A percentile compares a stretch with the other conserved stretches of the same genome.
These are phyloP conservation scores for Cyberlindnera mississippiensis DNA, from an alignment of 805 yeast genomes.

Conservation along the genomic window DNA sequence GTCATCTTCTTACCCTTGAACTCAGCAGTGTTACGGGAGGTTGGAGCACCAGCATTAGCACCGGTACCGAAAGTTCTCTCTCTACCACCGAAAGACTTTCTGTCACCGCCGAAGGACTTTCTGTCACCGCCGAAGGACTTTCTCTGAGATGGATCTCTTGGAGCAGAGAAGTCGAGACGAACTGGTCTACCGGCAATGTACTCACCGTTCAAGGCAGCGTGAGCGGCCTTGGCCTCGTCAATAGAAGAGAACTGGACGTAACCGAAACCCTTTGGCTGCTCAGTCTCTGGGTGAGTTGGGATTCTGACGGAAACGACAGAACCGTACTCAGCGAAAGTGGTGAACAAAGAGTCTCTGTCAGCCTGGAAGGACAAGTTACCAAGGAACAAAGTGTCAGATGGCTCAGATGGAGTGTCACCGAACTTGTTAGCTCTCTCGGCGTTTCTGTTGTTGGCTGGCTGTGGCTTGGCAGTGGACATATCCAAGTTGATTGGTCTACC, in stretches of 20 bases:
- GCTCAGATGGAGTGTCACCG: conserved; percentile 88
- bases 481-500: conserved; percentile 96
- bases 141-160: conserved; percentile 55
- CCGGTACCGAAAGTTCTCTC: conserved; percentile 47
- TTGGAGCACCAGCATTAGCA: conserved; percentile 41
- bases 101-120: conserved; percentile 39
- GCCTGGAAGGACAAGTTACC: conserved; percentile 95
- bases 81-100: conserved; percentile 38
- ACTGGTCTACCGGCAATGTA: conserved; percentile 88
- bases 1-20: conserved; percentile 86
- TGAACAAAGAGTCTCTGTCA: conserved; percentile 72
- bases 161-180: conserved; percentile 92
- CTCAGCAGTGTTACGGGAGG: conserved; percentile 46
- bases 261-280: conserved; percentile 98
- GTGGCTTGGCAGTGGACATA: conserved; percentile 82
- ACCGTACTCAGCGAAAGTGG: conserved; percentile 74
- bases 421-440: conserved; percentile 80
- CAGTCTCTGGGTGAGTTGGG: conserved; percentile 98
- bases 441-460: conserved; percentile 46
- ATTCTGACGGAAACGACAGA: conserved; percentile 84
- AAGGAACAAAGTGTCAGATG: conserved; percentile 92
- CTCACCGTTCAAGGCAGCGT: conserved; percentile 84
- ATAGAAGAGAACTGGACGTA: conserved; percentile 86
- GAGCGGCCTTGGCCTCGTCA: conserved; percentile 88
- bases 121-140: conserved; percentile 30